Evolutionary conservation across 441 rosid genomes (phyloP), one percentile per base, ranked within the genome.

Genomic region (Adansonia rubrostipa): DNA sequence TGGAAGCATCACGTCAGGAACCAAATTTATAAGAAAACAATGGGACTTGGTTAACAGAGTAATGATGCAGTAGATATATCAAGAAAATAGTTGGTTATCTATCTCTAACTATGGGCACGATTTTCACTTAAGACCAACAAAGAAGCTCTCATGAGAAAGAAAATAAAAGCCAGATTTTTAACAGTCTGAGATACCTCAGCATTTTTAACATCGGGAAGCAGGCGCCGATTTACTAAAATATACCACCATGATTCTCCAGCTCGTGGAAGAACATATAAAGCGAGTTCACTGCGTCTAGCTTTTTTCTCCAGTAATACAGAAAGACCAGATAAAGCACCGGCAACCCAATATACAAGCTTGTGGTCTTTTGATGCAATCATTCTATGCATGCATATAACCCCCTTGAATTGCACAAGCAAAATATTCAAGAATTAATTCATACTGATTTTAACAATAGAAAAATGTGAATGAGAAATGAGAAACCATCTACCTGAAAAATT

Each of bases 231-330:
- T n/a, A 91, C 87, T 82, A 94, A 88, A 79, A 96, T 94, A 80
- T 93, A 91, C 99, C 98, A 94, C 78, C 92, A 83, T 79, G 99
- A 96, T 82, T 94, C 99, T 83, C 92, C 98, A 50, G 99, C 97
- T 75, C 98, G 90, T 0, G 99, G 99, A 85, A 96, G 95, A 82
- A 96, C 98, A 79, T 96, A 96, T 63, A 96, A 79, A 80, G 96
- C 98, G 75, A 96, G 97, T 90, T 96, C 99, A 60, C 96, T 83
- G 69, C 98, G 97, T 82, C 97, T 94, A 11, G 95, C 78, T 81
- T 96, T 94, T 78, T 96, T 96, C 94, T 94, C 98, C 67, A 96
- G 77, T 77, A 96, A 86, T 58, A 96, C 97, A 20, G 98, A 96
- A 75, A 96, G 95, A 15, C 97, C 97, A 40, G 99, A 82, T 66